Conservation (phyloP, 2,329 filamentous ascomycete species). For the Curvularia sp. region DNA sequence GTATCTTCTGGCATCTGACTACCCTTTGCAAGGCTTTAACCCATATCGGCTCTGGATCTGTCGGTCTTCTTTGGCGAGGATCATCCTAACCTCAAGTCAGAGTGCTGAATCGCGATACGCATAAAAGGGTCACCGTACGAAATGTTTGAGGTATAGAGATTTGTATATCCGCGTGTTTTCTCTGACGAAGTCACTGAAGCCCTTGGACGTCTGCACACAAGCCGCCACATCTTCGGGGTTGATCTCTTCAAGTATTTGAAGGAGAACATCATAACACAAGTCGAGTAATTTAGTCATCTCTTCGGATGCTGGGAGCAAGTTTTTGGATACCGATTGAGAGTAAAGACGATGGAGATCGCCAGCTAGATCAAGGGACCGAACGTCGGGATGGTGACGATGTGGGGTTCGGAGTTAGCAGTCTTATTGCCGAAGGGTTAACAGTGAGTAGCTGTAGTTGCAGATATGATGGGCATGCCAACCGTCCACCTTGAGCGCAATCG, state of each 20-base stretch:
- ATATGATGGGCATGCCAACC: neutral
- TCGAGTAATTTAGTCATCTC: conserved; percentile 43
- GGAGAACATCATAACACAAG: conserved; percentile 48
- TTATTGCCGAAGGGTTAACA: neutral
- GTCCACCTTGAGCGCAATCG: neutral
- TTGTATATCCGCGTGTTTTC: conserved; percentile 68
- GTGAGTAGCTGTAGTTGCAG: neutral
- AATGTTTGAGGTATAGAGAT: conserved; percentile 65
- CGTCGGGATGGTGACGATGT: conserved; percentile 7
- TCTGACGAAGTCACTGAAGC: conserved; percentile 62
- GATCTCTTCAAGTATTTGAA: conserved; percentile 45
- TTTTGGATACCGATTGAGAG: neutral
- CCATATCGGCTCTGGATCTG: conserved; percentile 44
- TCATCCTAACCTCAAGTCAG: conserved; percentile 48
- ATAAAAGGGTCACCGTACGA: conserved; percentile 55
- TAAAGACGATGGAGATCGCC: neutral
- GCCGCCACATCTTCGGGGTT: conserved; percentile 42
- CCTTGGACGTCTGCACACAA: conserved; percentile 40
- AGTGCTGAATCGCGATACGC: neutral
- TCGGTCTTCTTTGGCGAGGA: conserved; percentile 38
- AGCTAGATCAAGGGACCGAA: conserved; percentile 3
- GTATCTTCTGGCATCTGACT: conserved; percentile 53
- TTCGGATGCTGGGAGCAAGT: neutral
- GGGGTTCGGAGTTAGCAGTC: conserved; percentile 13
- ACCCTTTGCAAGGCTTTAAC: conserved; percentile 39